Base-by-base conservation (phyloP, 108 stramenopile species). In the Pseudonitzschia multistriata region DNA sequence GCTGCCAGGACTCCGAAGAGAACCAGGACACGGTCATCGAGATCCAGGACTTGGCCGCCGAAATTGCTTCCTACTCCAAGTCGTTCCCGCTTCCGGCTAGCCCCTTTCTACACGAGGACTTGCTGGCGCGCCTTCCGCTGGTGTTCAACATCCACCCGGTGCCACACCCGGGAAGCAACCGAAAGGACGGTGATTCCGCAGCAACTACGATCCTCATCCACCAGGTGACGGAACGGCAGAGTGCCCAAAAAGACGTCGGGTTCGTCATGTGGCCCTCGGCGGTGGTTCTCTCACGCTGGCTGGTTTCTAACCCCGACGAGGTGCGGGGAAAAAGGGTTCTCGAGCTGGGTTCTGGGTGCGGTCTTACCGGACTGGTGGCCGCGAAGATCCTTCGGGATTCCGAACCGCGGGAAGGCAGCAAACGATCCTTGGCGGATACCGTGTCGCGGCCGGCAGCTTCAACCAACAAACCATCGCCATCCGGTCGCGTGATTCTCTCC, bases 261-360 rank as follows among this genome's bases (percentile, higher is more conserved):
- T 93, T 89, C 76, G 86, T 93, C 22, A 80, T 91, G 86, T 93
- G 92, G 92, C 92, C 92, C 25, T 90, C 89, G 15, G 89, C 92
- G 13, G 87, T 93, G 3, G 85, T 78, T 2, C 66, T 93, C 22
- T 73, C 89, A 21, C 77, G 81, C n/a, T 93, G 88, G 86, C 47
- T 93, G 4, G 55, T 83, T 31, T 61, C 74, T 11, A 84, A 90
- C 68, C 74, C 79, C 25, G 63, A 55, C 29, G 29, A 54, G 6
- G 8, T 74, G 27, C 28, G 27, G 14, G 68, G 47, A 24, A 74
- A 77, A 28, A 33, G 24, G 24, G 60, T 88, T 31, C 48, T 92
- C 19, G 91, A 92, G 68, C 47, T 92, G 49, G 91, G 91, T 0
- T 79, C 88, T 35, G 91, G 91, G 42, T 92, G 91, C 75, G 91